Conservation (phyloP, 2,329 filamentous ascomycete species). For the Trichoderma oligosporum region DNA sequence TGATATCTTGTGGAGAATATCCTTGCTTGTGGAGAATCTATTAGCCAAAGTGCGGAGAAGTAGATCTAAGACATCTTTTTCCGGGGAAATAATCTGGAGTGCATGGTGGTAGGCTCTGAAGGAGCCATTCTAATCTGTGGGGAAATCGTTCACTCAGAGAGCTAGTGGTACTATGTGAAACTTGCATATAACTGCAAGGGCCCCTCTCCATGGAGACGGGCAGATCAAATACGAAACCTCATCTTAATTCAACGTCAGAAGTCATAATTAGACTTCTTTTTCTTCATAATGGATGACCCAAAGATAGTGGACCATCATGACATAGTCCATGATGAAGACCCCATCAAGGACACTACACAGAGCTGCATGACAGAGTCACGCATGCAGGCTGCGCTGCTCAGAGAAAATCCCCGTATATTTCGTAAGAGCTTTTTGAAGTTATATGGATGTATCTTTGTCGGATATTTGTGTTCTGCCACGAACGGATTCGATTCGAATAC, state of each 20-base stretch:
- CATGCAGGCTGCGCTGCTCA: background rate
- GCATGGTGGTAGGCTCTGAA: background rate
- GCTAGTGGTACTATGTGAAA: background rate
- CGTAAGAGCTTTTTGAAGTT: slow-evolving; percentile 2
- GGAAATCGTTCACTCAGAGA: background rate
- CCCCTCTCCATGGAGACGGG: background rate
- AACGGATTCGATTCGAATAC: slow-evolving; percentile 7
- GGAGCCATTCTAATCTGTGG: background rate
- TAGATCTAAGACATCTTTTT: background rate
- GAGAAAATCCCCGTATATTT: background rate
- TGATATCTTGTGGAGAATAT: background rate
- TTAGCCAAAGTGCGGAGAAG: background rate
- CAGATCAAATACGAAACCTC: background rate
- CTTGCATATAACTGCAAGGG: slow-evolving; percentile 1
- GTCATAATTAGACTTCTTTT: background rate
- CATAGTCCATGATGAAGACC: background rate
- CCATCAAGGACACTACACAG: background rate
- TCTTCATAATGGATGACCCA: background rate
- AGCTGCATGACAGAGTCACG: slow-evolving; percentile 1
- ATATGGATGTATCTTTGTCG: background rate
- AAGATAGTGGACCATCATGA: background rate
- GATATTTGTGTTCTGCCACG: background rate
- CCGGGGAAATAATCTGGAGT: background rate
- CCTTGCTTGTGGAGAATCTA: background rate
- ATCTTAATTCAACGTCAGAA: background rate